Conservation (phyloP, 306 rosid species). For the Canavalia gladiata region DNA sequence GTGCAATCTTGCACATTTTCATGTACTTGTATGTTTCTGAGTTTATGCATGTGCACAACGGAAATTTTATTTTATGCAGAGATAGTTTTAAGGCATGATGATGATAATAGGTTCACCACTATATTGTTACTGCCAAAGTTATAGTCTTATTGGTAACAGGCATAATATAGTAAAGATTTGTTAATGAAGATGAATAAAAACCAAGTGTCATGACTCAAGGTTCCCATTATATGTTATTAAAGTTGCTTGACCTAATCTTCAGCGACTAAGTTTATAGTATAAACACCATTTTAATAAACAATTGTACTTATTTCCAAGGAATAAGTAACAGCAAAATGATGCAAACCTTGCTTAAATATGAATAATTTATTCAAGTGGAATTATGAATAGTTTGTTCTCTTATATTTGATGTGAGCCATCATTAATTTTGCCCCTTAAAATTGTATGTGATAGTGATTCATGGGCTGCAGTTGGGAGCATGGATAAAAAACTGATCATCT, state of each 20-base stretch:
- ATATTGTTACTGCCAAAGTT: slow-evolving; percentile 4
- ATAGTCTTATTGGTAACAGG: slow-evolving; percentile 2
- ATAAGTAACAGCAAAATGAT: slow-evolving; percentile 1
- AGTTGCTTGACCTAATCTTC: not conserved
- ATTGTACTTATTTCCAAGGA: slow-evolving; percentile 25
- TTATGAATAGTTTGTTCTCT: slow-evolving; percentile 13
- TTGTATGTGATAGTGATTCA: slow-evolving; percentile 56
- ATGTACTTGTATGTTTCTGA: not conserved
- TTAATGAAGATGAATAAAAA: not conserved
- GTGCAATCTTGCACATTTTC: slow-evolving; percentile 38
- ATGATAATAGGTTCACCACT: not conserved
- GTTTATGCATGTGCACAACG: slow-evolving; percentile 18
- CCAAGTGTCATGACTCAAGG: not conserved
- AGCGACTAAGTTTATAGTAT: not conserved
- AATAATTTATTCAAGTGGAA: slow-evolving; percentile 3
- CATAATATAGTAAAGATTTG: slow-evolving; percentile 6
- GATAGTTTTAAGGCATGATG: not conserved
- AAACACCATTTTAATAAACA: not conserved
- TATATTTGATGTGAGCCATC: slow-evolving; percentile 4
- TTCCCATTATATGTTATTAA: slow-evolving; percentile 5
- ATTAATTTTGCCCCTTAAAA: slow-evolving; percentile 40
- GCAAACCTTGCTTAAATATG: slow-evolving; percentile 10
- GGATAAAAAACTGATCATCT: slow-evolving; percentile 77
- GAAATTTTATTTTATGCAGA: not conserved
- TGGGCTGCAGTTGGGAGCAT: slow-evolving; percentile 91